Evolutionary conservation across 768 basidiomycete species (phyloP), one percentile per base, ranked within the genome.

Genomic region (Agrocybe praecox): DNA sequence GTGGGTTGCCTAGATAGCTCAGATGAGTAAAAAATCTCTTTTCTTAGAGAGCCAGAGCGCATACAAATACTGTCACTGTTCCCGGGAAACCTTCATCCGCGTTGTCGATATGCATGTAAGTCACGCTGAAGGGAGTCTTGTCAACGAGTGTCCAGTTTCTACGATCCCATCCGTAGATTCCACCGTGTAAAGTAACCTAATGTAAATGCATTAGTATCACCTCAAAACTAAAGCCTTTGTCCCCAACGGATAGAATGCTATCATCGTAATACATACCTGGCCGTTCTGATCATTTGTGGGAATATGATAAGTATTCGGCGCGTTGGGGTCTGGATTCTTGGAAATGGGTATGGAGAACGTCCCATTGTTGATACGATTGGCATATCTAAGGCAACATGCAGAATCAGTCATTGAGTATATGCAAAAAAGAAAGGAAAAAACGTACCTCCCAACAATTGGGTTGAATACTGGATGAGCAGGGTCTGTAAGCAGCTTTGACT

Each of bases 31-130:
- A 46, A 9, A n/a, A n/a, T n/a, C 14, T n/a, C 11, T 14, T 3
- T 1, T 50, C 14, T 5, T 1, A 4, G 40, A 34, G 15, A 48
- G 12, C n/a, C 12, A 24, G 11, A 18, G 18, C 10, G 26, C 76
- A 47, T 43, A 80, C 80, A 54, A 68, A 76, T 42, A 71, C 77
- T 6, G 70, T 75, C 5, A 80, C 79, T 34, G 58, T 74, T 33
- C 82, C 83, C 2, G 83, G 83, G 60, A 83, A 86, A 1, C 83
- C 84, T 65, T 85, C 78, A 52, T 80, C 76, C 6, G 76, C 83
- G 8, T 71, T 59, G 63, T 86, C 85, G 23, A 82, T 24, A 56
- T 82, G 81, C 55, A 74, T 74, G 66, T 78, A 86, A 0, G 80
- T 83, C 2, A 86, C 81, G 49, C 80, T 80, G 1, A 74, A 79